Conservation (phyloP, 495 filamentous ascomycete genomes). For the Rusavskia elegans region DNA sequence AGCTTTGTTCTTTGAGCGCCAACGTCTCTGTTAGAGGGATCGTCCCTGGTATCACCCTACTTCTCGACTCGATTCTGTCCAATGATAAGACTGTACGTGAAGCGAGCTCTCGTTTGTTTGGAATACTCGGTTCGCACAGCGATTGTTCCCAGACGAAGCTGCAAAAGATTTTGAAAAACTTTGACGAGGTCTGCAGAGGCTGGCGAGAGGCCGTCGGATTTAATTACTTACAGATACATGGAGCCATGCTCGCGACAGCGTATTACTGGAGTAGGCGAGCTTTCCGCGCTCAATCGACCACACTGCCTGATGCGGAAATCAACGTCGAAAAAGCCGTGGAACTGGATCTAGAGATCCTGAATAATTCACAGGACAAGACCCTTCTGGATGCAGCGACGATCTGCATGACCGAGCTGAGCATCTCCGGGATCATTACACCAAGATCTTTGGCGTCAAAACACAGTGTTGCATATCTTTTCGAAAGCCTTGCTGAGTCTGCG, state of each 20-base stretch:
- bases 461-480: conserved; percentile 30
- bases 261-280: conserved; percentile 44
- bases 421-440: conserved; percentile 41
- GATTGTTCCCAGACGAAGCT: conserved; percentile 22
- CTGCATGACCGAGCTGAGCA: conserved; percentile 59
- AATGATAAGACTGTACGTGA: conserved; percentile 50
- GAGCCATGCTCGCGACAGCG: conserved; percentile 38
- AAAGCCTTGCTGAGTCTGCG: conserved; percentile 46
- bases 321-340: conserved; percentile 20
- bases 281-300: conserved; percentile 25
- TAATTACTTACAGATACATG: conserved; percentile 42
- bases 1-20: conserved; percentile 48
- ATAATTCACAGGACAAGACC: conserved; percentile 34
- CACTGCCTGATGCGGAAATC: conserved; percentile 19
- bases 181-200: conserved; percentile 22
- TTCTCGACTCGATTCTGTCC: conserved; percentile 41
- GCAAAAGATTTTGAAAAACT: conserved; percentile 21
- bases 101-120: conserved; percentile 53
- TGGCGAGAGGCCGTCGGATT: conserved; percentile 47
- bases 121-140: conserved; percentile 59
- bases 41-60: conserved; percentile 21
- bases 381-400: conserved; percentile 44
- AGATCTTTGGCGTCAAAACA: conserved; percentile 21
- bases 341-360: conserved; percentile 29
- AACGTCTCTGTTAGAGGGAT: conserved; percentile 33